phyloP scores from a whole-genome alignment of 2,329 filamentous ascomycete species.

The Phaeosphaeria sp. region DNA sequence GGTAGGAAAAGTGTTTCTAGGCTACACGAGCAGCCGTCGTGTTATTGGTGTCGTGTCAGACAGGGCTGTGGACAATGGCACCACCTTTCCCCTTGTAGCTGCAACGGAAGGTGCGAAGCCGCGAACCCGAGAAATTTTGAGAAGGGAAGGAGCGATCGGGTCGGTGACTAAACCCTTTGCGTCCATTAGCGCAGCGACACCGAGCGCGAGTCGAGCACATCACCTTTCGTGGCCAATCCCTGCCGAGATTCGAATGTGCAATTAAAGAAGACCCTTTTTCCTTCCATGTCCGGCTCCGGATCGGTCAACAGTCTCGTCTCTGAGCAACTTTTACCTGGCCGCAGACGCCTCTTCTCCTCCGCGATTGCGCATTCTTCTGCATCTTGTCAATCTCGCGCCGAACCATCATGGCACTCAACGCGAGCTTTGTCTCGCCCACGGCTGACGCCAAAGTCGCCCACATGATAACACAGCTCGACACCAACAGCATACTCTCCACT shows the following conservation, averaged over 20 bases:
- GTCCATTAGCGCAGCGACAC: conserved; percentile 1
- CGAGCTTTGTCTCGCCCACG: conserved; percentile 49
- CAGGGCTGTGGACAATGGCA: neutral
- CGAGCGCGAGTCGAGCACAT: conserved; percentile 5
- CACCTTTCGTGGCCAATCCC: conserved; percentile 17
- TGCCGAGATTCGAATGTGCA: conserved; percentile 16
- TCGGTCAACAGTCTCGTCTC: conserved; percentile 15
- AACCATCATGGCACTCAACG: conserved; percentile 42
- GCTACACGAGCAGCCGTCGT: neutral
- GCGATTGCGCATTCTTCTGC: conserved; percentile 10
- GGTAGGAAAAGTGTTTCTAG: neutral
- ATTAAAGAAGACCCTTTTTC: conserved; percentile 23
- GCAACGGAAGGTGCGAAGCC: neutral
- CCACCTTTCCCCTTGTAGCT: conserved; percentile 1
- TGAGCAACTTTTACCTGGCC: conserved; percentile 8
- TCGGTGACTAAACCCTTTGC: conserved; percentile 12
- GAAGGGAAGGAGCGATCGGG: neutral
- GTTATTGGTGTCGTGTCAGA: neutral
- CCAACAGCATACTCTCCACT: conserved; percentile 39
- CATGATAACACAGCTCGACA: conserved; percentile 36
- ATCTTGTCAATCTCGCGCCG: conserved; percentile 6
- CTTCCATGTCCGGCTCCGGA: conserved; percentile 6
- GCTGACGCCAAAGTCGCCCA: conserved; percentile 47
- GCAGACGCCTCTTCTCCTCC: conserved; percentile 4
- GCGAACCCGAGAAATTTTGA: neutral